Percentiles rank a stretch among this genome's conserved stretches.
phyloP scores from a whole-genome alignment of 164 flowering plant species.

The Dillenia suffruticosa region DNA sequence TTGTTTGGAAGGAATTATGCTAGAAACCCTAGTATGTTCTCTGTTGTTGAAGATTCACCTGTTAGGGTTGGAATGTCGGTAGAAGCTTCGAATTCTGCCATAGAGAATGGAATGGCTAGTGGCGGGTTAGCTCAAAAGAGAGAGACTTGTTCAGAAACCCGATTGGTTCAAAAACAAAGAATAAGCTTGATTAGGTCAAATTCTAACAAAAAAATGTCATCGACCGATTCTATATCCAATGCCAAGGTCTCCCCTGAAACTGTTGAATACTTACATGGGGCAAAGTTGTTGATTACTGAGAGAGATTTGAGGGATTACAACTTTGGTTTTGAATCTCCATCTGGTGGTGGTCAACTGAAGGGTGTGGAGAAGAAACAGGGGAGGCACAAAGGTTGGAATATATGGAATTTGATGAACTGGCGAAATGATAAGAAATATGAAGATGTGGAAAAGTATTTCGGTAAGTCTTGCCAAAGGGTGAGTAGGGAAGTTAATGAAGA shows the following conservation, averaged over 20 bases:
- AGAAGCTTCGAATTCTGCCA: too few species aligned
- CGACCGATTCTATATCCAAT: conserved; percentile 24
- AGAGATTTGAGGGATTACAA: conserved; percentile 37
- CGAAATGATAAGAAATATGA: conserved; percentile 15
- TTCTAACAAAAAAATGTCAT: conserved; percentile 23
- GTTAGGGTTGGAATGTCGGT: too few species aligned
- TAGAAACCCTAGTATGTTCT: conserved; percentile 31
- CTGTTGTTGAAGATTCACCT: conserved; percentile 35
- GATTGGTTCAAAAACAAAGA: conserved; percentile 21
- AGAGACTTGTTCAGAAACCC: conserved; percentile 29
- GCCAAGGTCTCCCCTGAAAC: conserved; percentile 45
- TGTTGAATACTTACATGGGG: conserved; percentile 38
- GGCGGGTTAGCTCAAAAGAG: conserved; percentile 40
- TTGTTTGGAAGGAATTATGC: conserved; percentile 43
- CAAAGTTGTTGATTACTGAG: conserved; percentile 48
- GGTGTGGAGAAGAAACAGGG: conserved; percentile 25
- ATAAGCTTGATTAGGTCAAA: conserved; percentile 40
- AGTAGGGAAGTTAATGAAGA: conserved; percentile 16
- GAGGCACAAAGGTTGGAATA: conserved; percentile 40
- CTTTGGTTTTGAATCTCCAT: conserved; percentile 14
- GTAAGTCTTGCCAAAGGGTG: conserved; percentile 16
- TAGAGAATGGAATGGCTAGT: conserved; percentile 28
- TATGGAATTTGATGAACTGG: conserved; percentile 35
- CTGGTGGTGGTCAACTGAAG: conserved; percentile 13
- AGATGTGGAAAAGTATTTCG: conserved; percentile 8